phyloP scores from a whole-genome alignment of 2,329 filamentous ascomycete species.

The Ophiognomonia clavigignenti-juglandacearum region DNA sequence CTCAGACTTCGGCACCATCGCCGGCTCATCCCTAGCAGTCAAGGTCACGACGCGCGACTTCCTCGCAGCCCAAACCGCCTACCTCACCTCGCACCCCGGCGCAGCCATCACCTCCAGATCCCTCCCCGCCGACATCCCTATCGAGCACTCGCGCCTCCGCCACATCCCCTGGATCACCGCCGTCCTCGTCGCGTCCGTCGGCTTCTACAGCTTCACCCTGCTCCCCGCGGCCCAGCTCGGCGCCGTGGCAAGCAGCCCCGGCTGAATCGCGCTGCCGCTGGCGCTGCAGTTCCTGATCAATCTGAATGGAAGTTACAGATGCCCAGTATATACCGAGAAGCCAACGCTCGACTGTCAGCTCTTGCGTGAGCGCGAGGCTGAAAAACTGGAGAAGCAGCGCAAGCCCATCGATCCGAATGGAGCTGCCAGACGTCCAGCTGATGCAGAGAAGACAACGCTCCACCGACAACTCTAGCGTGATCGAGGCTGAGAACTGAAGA shows the following conservation, averaged over 20 bases:
- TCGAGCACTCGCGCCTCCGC: conserved; percentile 35
- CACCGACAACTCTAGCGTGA: no score
- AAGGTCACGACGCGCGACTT: conserved; percentile 37
- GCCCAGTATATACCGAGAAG: no score
- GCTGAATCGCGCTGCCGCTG: conserved; percentile 24
- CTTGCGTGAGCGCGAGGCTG: no score
- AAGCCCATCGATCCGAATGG: no score
- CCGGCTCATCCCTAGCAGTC: conserved; percentile 35
- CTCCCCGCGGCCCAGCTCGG: no score
- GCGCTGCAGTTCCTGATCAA: conserved; percentile 29
- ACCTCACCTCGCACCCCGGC: conserved; percentile 22
- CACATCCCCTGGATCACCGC: conserved; percentile 34
- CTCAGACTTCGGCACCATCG: conserved; percentile 32
- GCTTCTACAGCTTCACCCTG: conserved; percentile 29
- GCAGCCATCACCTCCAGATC: conserved; percentile 24
- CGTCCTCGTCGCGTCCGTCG: conserved; percentile 30
- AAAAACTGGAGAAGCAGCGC: no score
- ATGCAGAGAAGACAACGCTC: no score
- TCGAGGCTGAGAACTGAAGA: no score
- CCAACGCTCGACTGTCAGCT: no score
- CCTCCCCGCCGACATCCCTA: conserved; percentile 33
- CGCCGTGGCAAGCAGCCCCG: conserved; percentile 8
- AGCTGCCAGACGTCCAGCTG: no score
- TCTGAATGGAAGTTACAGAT: no score
- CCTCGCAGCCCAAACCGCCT: conserved; percentile 21